Conservation (phyloP, 495 filamentous ascomycete species). For the Podospora fimiseda region DNA sequence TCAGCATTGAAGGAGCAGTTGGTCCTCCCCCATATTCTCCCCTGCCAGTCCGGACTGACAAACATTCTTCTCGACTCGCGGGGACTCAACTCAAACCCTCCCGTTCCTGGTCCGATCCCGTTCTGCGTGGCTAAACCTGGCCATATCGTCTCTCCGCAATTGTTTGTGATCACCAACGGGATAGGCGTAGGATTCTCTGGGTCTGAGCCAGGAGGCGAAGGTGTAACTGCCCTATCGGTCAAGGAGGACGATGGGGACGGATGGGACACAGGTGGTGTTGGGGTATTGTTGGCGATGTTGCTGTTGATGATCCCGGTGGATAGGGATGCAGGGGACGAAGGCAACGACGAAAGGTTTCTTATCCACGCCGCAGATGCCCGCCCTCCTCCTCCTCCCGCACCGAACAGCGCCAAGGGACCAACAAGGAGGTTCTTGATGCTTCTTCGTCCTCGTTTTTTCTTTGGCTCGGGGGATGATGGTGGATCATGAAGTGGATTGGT, state of each 20-base stretch:
- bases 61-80: slow-evolving; percentile 44
- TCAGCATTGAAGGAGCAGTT: slow-evolving; percentile 67
- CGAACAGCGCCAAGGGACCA: background rate
- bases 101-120: slow-evolving; percentile 53
- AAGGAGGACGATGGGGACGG: background rate
- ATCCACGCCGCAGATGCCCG: background rate
- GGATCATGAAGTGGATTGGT: background rate
- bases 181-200: slow-evolving; percentile 24
- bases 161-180: slow-evolving; percentile 56
- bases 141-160: slow-evolving; percentile 60
- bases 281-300: background rate
- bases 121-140: slow-evolving; percentile 64
- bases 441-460: background rate
- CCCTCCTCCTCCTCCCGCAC: background rate
- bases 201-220: background rate
- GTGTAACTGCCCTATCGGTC: background rate
- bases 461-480: background rate
- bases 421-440: background rate
- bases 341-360: background rate
- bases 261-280: background rate
- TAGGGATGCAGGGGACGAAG: background rate
- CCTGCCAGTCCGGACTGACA: slow-evolving; percentile 66
- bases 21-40: slow-evolving; percentile 72
- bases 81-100: slow-evolving; percentile 57
- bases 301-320: background rate